Evolutionary conservation across 805 yeast species (phyloP), one percentile per base, ranked within the genome.

Genomic region (Yamadazyma insecticola): DNA sequence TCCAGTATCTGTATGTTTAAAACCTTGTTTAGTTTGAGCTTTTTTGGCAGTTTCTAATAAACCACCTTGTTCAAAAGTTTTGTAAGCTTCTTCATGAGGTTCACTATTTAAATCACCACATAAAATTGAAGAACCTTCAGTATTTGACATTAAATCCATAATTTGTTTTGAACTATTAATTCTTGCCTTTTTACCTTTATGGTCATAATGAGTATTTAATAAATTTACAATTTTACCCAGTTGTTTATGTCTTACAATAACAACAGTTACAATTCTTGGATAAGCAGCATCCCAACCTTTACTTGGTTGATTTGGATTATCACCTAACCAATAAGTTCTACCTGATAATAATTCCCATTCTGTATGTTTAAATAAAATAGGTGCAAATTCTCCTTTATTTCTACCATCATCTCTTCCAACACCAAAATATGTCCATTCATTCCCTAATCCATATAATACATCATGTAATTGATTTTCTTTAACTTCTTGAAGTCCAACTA

Each of bases 271-370:
- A 12, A 67, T 60, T 36, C 77, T 51, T 6, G 50, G 48, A 17
- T 48, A 51, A 2, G 56, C 67, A 0, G 75, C 75, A 41, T 70
- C 76, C 71, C 76, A 70, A 5, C 72, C 74, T 26, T 43, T 54
- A 20, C 49, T 47, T 2, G 59, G 60, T 6, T 13, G 25, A n/a
- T 43, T 37, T 2, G 62, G 56, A 4, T 48, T 48, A 7, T 43
- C 37, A 30, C 60, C 47, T 18, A 55, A 40, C 62, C 60, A 56
- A 23, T 33, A 39, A 10, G 57, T 51, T 4, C 37, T 35, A 4
- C 50, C 45, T 6, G 37, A 35, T 8, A 55, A 14, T 14, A 51
- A 37, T 13, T 44, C 34, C 59, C 58, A 56, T 16, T 50, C 52
- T 3, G 23, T 29, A 4, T 38, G 28, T 26, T 48, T 45, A 27